These are phyloP conservation scores for Wickerhamomyces mucosus DNA, from an alignment of 805 yeast genomes.

Conservation along the genomic window DNA sequence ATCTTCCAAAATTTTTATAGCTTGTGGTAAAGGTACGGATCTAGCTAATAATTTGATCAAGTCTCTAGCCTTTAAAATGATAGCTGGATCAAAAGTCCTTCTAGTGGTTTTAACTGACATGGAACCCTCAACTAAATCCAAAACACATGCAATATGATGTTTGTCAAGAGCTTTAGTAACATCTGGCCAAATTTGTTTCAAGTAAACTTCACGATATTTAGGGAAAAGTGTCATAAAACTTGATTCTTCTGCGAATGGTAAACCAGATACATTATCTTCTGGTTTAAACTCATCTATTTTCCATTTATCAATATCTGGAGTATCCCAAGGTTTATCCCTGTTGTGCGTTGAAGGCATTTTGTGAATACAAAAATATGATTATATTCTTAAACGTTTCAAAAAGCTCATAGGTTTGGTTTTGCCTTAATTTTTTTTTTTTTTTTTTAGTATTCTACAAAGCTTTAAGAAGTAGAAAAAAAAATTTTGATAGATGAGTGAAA, in stretches of 20 bases:
- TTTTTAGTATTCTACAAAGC: too few species aligned
- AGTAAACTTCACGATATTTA: slow-evolving; percentile 86
- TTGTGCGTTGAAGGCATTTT: slow-evolving; percentile 87
- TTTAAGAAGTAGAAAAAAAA: too few species aligned
- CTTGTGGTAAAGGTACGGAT: slow-evolving; percentile 96
- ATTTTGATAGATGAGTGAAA: too few species aligned
- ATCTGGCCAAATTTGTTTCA: slow-evolving; percentile 88
- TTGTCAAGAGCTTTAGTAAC: slow-evolving; percentile 72
- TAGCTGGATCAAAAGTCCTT: slow-evolving; percentile 92
- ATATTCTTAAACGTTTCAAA: too few species aligned
- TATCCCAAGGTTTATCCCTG: slow-evolving; percentile 97
- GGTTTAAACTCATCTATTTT: slow-evolving; percentile 76
- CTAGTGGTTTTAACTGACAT: slow-evolving; percentile 96
- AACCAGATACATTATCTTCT: slow-evolving; percentile 81
- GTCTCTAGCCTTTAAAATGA: slow-evolving; percentile 89
- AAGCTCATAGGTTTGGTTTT: too few species aligned
- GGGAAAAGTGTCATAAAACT: slow-evolving; percentile 94
- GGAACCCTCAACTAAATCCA: slow-evolving; percentile 91
- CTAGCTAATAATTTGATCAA: slow-evolving; percentile 87
- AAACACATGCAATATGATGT: slow-evolving; percentile 69
- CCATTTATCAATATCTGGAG: slow-evolving; percentile 94
- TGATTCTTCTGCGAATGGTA: slow-evolving; percentile 90
- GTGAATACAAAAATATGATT: too few species aligned
- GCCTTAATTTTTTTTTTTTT: too few species aligned
- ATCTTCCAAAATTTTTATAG: slow-evolving; percentile 82